A percentile compares a stretch with the other conserved stretches of the same genome.
Conservation (phyloP, 2,329 filamentous ascomycete species). For the Penicillium sp. region DNA sequence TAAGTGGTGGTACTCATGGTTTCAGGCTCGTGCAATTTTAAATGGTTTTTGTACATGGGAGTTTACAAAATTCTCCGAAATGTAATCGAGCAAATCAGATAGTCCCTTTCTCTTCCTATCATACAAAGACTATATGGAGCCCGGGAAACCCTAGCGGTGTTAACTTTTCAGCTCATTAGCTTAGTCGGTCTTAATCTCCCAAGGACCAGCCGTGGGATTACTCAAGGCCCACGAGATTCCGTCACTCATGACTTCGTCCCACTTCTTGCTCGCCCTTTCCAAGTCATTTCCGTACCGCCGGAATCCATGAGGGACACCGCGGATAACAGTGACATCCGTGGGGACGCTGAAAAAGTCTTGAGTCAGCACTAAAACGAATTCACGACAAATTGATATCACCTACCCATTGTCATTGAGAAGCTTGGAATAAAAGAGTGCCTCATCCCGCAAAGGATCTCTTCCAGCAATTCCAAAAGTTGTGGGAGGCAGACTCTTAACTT, state of each 20-base stretch:
- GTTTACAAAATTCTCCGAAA: background rate
- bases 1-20: background rate
- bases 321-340: constrained; percentile 51
- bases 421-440: constrained; percentile 50
- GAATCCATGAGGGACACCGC: constrained; percentile 56
- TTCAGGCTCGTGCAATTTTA: background rate
- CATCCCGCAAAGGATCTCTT: constrained; percentile 51
- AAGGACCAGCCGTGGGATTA: constrained; percentile 18
- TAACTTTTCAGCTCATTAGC: background rate
- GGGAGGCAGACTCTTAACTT: constrained; percentile 45
- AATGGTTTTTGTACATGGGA: background rate
- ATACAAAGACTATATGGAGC: background rate
- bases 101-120: background rate
- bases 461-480: constrained; percentile 50
- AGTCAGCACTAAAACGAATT: background rate
- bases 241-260: constrained; percentile 31
- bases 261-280: constrained; percentile 24
- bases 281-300: constrained; percentile 30
- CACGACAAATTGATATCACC: constrained; percentile 8
- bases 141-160: background rate
- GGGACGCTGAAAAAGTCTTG: constrained; percentile 43
- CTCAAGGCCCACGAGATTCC: constrained; percentile 32
- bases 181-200: constrained; percentile 23
- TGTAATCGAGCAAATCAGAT: background rate
- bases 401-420: constrained; percentile 47